These are phyloP conservation scores for Paramecium sonneborni DNA, from an alignment of 73 alveolate genomes.

Conservation along the genomic window DNA sequence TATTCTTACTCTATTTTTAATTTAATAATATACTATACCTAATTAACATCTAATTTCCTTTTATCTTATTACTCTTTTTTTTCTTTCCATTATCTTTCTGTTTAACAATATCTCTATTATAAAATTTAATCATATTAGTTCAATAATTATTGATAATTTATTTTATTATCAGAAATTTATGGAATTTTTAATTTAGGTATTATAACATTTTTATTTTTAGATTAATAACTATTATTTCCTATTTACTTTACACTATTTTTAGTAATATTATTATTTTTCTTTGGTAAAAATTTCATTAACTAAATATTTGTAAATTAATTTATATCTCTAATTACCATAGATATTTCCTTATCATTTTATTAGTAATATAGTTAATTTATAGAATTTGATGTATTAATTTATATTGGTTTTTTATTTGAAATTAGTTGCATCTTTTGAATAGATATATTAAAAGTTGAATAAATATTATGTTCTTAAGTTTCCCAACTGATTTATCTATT, in stretches of 20 bases:
- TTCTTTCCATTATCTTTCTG: background rate
- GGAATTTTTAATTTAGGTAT: background rate
- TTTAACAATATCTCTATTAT: background rate
- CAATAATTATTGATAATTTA: background rate
- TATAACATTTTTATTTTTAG: background rate
- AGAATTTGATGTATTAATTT: background rate
- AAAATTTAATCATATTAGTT: background rate
- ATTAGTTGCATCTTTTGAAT: background rate
- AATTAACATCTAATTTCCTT: background rate
- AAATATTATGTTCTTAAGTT: background rate
- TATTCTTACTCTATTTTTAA: background rate
- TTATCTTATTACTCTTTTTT: background rate
- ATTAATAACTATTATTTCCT: background rate
- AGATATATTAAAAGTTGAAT: background rate
- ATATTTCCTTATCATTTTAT: background rate
- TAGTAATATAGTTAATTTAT: background rate
- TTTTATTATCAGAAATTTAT: background rate
- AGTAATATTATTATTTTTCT: background rate
- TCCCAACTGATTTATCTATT: background rate
- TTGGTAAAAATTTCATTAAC: background rate
- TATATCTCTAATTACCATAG: background rate
- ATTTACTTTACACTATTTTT: background rate
- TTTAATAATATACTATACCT: background rate
- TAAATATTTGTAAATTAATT: background rate
- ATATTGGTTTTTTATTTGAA: background rate